Conservation (phyloP, 1,284 basidiomycete species). For the Caloboletus firmus region DNA sequence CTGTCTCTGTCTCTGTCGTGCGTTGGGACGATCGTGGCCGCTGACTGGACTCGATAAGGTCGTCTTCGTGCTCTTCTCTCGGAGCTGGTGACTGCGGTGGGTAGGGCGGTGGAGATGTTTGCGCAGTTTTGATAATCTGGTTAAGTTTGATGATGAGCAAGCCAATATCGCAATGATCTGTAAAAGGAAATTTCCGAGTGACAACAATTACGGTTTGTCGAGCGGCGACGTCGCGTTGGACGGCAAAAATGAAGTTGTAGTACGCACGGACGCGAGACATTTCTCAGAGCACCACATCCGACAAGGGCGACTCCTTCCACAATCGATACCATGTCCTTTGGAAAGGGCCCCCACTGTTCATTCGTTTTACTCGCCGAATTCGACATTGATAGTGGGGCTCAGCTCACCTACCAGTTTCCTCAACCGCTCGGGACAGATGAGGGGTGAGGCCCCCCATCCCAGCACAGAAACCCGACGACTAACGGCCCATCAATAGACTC, state of each 20-base stretch:
- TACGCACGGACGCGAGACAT: not conserved
- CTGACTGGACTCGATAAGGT: slow-evolving; percentile 25
- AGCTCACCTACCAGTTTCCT: slow-evolving; percentile 91
- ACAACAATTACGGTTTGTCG: slow-evolving; percentile 10
- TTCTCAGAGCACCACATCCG: slow-evolving; percentile 4
- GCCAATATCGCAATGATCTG: slow-evolving; percentile 5
- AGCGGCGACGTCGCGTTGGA: slow-evolving; percentile 4
- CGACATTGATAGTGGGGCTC: slow-evolving; percentile 90
- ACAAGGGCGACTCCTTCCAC: not conserved
- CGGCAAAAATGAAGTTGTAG: slow-evolving; percentile 15
- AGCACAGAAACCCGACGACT: not conserved
- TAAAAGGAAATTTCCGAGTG: slow-evolving; percentile 32
- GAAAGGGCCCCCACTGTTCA: slow-evolving; percentile 71
- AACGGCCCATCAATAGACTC: slow-evolving; percentile 53
- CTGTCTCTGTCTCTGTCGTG: slow-evolving; percentile 6
- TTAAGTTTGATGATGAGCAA: not conserved
- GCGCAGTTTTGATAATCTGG: slow-evolving; percentile 13
- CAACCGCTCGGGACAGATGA: slow-evolving; percentile 90
- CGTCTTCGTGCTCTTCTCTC: slow-evolving; percentile 22
- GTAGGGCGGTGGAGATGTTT: slow-evolving; percentile 30
- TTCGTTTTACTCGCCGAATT: slow-evolving; percentile 95
- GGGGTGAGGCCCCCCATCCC: slow-evolving; percentile 56
- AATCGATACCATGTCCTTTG: slow-evolving; percentile 35
- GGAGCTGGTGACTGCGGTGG: slow-evolving; percentile 31
- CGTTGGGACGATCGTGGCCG: not conserved